Conservation (phyloP, 192 early-diverging fungal genomes). For the Coemansia sp. region DNA sequence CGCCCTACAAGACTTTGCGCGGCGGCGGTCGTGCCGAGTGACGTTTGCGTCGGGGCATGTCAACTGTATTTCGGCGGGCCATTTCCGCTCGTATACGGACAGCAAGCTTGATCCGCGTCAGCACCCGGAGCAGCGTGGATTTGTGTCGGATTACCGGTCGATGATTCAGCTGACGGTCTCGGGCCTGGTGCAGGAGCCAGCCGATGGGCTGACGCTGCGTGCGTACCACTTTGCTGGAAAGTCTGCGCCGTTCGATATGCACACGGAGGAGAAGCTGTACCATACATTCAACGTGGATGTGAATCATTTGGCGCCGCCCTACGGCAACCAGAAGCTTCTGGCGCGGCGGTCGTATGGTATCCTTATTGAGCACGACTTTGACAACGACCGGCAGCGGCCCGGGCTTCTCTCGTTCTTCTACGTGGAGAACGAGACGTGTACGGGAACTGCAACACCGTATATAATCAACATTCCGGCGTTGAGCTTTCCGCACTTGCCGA, state of each 20-base stretch:
- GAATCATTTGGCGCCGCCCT: conserved; percentile 44
- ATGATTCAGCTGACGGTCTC: conserved; percentile 81
- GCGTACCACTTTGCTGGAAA: conserved; percentile 59
- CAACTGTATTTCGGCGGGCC: conserved; percentile 63
- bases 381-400: conserved; percentile 42
- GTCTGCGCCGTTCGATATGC: conserved; percentile 56
- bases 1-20: conserved; percentile 65
- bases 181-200: conserved; percentile 74
- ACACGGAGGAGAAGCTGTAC: conserved; percentile 70
- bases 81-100: conserved; percentile 55
- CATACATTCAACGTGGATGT: conserved; percentile 67
- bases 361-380: conserved; percentile 47
- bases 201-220: conserved; percentile 58
- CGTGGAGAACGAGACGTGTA: conserved; percentile 46
- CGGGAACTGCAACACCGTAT: conserved; percentile 43
- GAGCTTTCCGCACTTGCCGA: conserved; percentile 36
- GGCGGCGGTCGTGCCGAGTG: conserved; percentile 59
- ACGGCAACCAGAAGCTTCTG: conserved; percentile 56
- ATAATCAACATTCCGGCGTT: conserved; percentile 50
- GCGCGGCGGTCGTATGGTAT: conserved; percentile 59
- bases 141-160: conserved; percentile 60
- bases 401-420: conserved; percentile 50
- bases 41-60: conserved; percentile 82
- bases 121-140: conserved; percentile 53
- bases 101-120: conserved; percentile 35